Percentiles rank a stretch among this genome's conserved stretches.
These are phyloP conservation scores for Kitagawia praeruptora DNA, from an alignment of 129 eudicot genomes.

Conservation along the genomic window DNA sequence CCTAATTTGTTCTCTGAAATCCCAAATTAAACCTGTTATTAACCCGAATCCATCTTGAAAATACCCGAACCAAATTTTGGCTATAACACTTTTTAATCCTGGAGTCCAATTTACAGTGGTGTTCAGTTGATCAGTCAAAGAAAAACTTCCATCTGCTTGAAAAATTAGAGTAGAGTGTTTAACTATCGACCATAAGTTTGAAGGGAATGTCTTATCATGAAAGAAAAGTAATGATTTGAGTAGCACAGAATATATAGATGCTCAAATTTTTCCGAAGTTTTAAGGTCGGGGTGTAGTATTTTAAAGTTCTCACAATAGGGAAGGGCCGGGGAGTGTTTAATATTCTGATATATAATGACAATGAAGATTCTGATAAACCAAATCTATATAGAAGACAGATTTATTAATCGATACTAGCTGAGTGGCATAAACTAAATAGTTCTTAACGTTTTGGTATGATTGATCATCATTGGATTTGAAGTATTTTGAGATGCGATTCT, in stretches of 20 bases:
- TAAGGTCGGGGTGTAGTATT: background rate
- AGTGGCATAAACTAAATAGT: background rate
- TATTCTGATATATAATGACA: background rate
- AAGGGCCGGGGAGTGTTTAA: background rate
- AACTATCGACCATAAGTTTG: too few relatives aligned
- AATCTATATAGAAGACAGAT: background rate
- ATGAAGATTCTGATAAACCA: background rate
- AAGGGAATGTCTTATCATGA: too few relatives aligned
- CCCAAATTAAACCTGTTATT: too few relatives aligned
- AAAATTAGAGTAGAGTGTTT: background rate
- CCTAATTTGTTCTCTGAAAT: too few relatives aligned
- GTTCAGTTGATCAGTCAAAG: conserved; percentile 16
- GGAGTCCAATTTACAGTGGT: conserved; percentile 14
- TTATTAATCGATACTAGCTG: too few relatives aligned
- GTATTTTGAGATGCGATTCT: too few relatives aligned
- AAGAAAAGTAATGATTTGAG: too few relatives aligned
- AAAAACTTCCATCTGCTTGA: conserved; percentile 12
- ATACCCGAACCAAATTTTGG: too few relatives aligned
- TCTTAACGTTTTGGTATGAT: too few relatives aligned
- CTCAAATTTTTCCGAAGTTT: background rate
- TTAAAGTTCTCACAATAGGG: background rate
- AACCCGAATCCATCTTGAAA: too few relatives aligned
- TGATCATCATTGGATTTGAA: background rate
- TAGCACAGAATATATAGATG: background rate
- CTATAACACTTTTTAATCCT: too few relatives aligned